phyloP scores from a whole-genome alignment of 768 basidiomycete species.

The Pleurotus djamor region DNA sequence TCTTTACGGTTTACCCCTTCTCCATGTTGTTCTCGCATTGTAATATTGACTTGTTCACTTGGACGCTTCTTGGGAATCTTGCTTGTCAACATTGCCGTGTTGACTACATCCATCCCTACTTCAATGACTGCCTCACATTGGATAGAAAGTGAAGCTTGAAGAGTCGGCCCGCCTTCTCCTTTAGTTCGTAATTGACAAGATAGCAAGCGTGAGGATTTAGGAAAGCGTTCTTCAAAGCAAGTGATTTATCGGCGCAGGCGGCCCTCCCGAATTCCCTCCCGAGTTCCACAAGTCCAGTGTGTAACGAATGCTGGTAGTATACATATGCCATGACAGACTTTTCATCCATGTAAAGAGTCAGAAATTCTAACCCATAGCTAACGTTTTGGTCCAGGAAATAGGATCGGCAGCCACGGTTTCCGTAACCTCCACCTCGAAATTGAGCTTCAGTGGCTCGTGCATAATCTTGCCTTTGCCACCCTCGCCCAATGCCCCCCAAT shows the following conservation, averaged over 20 bases:
- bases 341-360: not conserved
- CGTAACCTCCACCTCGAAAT: constrained; percentile 12
- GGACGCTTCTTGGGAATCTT: too few species aligned
- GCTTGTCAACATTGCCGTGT: not conserved
- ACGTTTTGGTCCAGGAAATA: not conserved
- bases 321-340: not conserved
- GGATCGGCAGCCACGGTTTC: not conserved
- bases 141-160: too few species aligned
- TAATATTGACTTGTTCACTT: not conserved
- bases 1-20: not conserved
- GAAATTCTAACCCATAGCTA: constrained; percentile 2
- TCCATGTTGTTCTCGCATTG: not conserved
- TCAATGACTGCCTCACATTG: too few species aligned
- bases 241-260: too few species aligned
- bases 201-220: too few species aligned
- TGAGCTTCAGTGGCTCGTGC: constrained; percentile 13
- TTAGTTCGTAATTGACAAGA: too few species aligned
- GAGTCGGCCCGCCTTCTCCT: too few species aligned
- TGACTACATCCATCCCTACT: not conserved
- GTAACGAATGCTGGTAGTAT: too few species aligned
- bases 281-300: too few species aligned
- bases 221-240: too few species aligned
- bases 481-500: constrained; percentile 44
- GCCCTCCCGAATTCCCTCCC: too few species aligned
- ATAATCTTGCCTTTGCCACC: constrained; percentile 18